Evolutionary conservation across 2,329 filamentous ascomycete genomes (phyloP), one percentile per base, ranked within the genome.

Genomic region (Tolypocladium cylindrosporum): DNA sequence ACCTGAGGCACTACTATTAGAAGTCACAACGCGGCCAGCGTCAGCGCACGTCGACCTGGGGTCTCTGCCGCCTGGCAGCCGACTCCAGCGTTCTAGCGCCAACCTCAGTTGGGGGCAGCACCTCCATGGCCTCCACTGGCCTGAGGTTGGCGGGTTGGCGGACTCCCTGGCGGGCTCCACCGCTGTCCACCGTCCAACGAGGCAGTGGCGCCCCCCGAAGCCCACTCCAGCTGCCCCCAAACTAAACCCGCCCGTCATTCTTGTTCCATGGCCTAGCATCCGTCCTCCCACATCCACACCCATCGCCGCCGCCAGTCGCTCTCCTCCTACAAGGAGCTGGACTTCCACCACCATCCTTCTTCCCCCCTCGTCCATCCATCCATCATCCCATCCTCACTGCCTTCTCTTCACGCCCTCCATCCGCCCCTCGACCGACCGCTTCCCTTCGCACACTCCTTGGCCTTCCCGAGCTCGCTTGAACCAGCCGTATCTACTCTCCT

Each of bases 361-460:
- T 54, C 48, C 45, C 27, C 50, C 51, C 40, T 37, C 54, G 34
- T 58, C 65, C 68, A 64, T 71, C 67, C 72, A 71, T 71, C 74
- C 75, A 79, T 75, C 74, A 27, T 27, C 74, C 77, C 71, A 74
- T 68, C 68, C 58, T 56, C 54, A 36, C 65, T 68, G 70, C 71
- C 66, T 70, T 72, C 68, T 70, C 71, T 76, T 75, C 71, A 70
- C 65, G 64, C 66, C 69, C 69, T 68, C 64, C 69, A 72, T 70
- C 71, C 70, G 65, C 64, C 65, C 62, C 63, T 67, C 66, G 66
- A 67, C 69, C 69, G 64, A 64, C 66, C 63, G 66, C 63, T 68
- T 71, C 67, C 58, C 66, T 69, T 67, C 62, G 60, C 66, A 72
- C 71, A 62, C 66, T 74, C 72, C 71, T 74, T 74, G 71, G 67